Percentiles rank a stretch among this genome's conserved stretches.
These are phyloP conservation scores for Didymella pomorum DNA, from an alignment of 2,329 filamentous ascomycete genomes.

Conservation along the genomic window DNA sequence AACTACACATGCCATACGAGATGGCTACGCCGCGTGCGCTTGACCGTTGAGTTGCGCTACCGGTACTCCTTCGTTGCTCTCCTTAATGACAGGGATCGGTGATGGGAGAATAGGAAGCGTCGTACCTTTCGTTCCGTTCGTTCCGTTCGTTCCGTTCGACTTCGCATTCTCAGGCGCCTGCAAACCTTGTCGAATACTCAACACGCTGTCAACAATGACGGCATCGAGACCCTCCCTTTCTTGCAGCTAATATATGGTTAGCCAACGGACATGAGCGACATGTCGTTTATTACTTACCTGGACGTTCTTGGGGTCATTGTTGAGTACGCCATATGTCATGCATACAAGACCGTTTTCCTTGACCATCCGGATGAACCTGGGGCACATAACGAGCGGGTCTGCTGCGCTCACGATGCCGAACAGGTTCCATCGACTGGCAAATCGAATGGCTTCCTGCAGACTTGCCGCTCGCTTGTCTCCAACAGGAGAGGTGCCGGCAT, in stretches of 20 bases:
- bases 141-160: neutral
- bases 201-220: constrained; percentile 94
- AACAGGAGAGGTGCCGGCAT: constrained; percentile 81
- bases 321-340: constrained; percentile 89
- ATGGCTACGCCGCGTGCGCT: neutral
- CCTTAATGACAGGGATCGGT: constrained; percentile 10
- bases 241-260: constrained; percentile 69
- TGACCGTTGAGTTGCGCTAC: constrained; percentile 8
- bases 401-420: constrained; percentile 90
- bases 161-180: constrained; percentile 55
- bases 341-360: constrained; percentile 95
- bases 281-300: constrained; percentile 65
- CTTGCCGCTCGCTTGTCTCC: constrained; percentile 91
- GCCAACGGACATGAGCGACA: neutral
- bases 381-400: constrained; percentile 87
- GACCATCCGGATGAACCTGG: constrained; percentile 86
- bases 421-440: constrained; percentile 93
- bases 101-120: constrained; percentile 7
- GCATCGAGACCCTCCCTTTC: constrained; percentile 96
- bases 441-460: constrained; percentile 93
- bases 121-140: neutral
- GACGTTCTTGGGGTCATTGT: constrained; percentile 87
- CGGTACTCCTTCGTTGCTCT: constrained; percentile 9
- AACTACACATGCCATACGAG: neutral
- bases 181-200: constrained; percentile 90